These are phyloP conservation scores for Quercus lobata DNA, from an alignment of 331 rosid genomes.

Conservation along the genomic window DNA sequence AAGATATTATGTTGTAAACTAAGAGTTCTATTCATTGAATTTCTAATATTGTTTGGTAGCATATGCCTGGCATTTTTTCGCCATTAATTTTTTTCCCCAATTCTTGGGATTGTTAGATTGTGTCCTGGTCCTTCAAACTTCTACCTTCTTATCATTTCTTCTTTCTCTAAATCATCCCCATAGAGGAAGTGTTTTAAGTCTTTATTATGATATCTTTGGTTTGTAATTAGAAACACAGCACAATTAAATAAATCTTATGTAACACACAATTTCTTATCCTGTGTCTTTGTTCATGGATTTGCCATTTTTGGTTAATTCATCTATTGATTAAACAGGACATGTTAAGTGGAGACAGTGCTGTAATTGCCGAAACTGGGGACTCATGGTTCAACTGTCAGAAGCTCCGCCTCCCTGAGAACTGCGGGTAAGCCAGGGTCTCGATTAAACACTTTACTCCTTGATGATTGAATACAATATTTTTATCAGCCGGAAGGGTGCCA, in stretches of 20 bases:
- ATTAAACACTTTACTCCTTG: neutral
- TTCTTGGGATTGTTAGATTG: neutral
- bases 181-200: neutral
- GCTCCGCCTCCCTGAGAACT: slow-evolving; percentile 74
- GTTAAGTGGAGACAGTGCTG: slow-evolving; percentile 54
- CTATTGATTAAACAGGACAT: slow-evolving; percentile 41
- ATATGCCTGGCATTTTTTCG: neutral
- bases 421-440: slow-evolving; percentile 46
- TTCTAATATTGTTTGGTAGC: neutral
- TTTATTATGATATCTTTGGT: neutral
- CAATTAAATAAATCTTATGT: neutral
- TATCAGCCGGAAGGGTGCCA: slow-evolving; percentile 2
- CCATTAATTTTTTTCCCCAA: neutral
- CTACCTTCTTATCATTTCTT: neutral
- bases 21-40: too few relatives aligned
- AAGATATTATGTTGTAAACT: too few relatives aligned
- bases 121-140: neutral
- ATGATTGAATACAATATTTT: neutral
- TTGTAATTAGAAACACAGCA: neutral
- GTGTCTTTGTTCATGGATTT: neutral
- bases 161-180: neutral
- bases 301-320: neutral
- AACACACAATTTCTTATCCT: neutral
- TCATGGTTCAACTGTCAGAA: slow-evolving; percentile 96
- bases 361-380: slow-evolving; percentile 86